Base-by-base conservation (phyloP, 208 protist species). In the Strigomonas culicis region DNA sequence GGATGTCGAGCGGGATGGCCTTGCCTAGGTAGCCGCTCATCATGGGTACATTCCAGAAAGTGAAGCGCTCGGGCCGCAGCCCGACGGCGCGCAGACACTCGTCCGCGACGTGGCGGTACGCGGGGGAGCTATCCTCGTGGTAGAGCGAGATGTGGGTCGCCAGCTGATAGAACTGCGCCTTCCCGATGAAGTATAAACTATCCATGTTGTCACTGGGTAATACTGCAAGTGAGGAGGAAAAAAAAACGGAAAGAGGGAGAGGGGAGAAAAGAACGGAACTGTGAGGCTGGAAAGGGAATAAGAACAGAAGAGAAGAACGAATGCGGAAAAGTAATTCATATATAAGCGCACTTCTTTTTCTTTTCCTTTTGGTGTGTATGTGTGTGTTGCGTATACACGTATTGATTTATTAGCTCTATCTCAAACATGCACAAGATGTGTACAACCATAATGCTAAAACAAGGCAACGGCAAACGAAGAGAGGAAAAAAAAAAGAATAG, bases 91-190 rank as follows among this genome's bases (percentile, higher is more conserved):
- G 60, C 41, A 87, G 58, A 50, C 66, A 72, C 21, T 84, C 70
- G 46, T 75, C 75, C 47, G 62, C 81, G n/a, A 93, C 65, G 6
- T 52, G 43, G 32, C 70, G 63, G 66, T 85, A 88, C 41, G 68
- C 75, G 2, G 62, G 70, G n/a, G 76, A 79, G 62, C 75, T 75
- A 34, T 90, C 83, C 74, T 90, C 81, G 68, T 81, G 86, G 63
- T 90, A 88, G 43, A 90, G 70, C 11, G 83, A 75, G 59, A 93
- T 77, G 64, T 93, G 86, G 25, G 86, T 93, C 24, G 76, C 82
- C 30, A 88, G 75, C 72, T 93, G 84, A 57, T 90, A 81, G 57
- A 93, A 93, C 74, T 93, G 86, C 30, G 81, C 78, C 68, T 78
- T 79, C 27, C 77, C 74, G 41, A 86, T 76, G 22, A 81, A 80